phyloP scores from a whole-genome alignment of 176 grass and related monocot species.

The Carex parvula region DNA sequence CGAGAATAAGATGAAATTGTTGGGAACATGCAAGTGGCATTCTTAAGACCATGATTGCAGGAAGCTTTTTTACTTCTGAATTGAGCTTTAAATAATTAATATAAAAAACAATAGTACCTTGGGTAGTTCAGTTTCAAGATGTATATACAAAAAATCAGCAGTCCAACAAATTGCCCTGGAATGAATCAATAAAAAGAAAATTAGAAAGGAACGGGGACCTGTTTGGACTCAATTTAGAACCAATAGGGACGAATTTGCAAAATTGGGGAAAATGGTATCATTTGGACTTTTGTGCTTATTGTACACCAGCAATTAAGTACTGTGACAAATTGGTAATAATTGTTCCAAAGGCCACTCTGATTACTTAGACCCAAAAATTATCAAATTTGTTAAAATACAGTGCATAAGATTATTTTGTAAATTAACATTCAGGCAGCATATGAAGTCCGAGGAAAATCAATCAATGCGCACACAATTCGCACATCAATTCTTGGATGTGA shows the following conservation, averaged over 20 bases:
- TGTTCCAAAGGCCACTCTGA: no score
- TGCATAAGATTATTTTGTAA: slow-evolving; percentile 17
- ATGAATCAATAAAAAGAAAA: background rate
- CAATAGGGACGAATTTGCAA: background rate
- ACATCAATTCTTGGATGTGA: slow-evolving; percentile 89
- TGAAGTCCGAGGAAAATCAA: slow-evolving; percentile 70
- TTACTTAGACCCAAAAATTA: background rate
- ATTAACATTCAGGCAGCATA: slow-evolving; percentile 65
- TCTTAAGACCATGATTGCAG: no score
- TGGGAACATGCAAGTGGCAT: no score
- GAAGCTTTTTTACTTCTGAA: no score
- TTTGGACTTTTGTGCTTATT: background rate
- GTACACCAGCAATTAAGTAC: background rate
- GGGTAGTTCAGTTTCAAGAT: no score
- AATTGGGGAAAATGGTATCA: background rate
- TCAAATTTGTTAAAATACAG: background rate
- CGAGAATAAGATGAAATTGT: no score
- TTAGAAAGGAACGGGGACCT: background rate
- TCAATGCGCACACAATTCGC: slow-evolving; percentile 69
- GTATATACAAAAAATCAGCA: no score
- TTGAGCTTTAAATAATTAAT: no score
- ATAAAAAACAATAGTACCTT: no score
- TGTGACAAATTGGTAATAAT: background rate
- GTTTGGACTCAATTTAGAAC: background rate
- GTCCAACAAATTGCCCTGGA: no score